phyloP scores from a whole-genome alignment of 345 rosid genomes.

The Euphorbia pulcherrima region DNA sequence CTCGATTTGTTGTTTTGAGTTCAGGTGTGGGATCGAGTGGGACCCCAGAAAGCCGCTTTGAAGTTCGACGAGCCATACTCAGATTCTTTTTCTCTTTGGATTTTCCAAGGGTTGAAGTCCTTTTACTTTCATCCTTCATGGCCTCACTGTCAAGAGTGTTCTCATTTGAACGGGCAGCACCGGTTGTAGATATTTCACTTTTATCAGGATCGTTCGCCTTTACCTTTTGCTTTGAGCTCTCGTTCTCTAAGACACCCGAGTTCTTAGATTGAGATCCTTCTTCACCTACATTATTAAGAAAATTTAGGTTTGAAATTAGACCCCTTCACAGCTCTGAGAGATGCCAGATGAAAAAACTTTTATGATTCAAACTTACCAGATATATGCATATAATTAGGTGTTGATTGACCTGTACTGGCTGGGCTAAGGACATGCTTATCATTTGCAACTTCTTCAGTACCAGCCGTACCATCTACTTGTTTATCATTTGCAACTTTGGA shows the following conservation, averaged over 20 bases:
- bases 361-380: slow-evolving; percentile 19
- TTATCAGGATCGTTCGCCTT: slow-evolving; percentile 25
- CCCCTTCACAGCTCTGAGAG: neutral
- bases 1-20: slow-evolving; percentile 42
- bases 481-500: slow-evolving; percentile 23
- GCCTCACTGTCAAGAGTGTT: slow-evolving; percentile 24
- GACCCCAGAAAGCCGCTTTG: slow-evolving; percentile 87
- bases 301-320: slow-evolving; percentile 4
- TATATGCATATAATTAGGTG: slow-evolving; percentile 4
- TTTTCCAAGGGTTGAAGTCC: slow-evolving; percentile 20
- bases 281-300: slow-evolving; percentile 31
- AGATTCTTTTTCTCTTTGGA: slow-evolving; percentile 35
- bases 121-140: slow-evolving; percentile 26
- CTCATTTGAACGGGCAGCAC: slow-evolving; percentile 17
- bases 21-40: slow-evolving; percentile 64
- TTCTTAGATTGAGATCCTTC: slow-evolving; percentile 21
- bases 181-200: slow-evolving; percentile 21
- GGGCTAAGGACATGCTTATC: slow-evolving; percentile 25
- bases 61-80: slow-evolving; percentile 56
- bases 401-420: slow-evolving; percentile 22
- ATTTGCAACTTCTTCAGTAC: slow-evolving; percentile 18
- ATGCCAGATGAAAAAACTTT: slow-evolving; percentile 1
- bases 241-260: slow-evolving; percentile 32
- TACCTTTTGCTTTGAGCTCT: slow-evolving; percentile 27
- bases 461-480: slow-evolving; percentile 17